Evolutionary conservation across 495 filamentous ascomycete genomes (phyloP), one percentile per base, ranked within the genome.

Genomic region (Podospora sp.): DNA sequence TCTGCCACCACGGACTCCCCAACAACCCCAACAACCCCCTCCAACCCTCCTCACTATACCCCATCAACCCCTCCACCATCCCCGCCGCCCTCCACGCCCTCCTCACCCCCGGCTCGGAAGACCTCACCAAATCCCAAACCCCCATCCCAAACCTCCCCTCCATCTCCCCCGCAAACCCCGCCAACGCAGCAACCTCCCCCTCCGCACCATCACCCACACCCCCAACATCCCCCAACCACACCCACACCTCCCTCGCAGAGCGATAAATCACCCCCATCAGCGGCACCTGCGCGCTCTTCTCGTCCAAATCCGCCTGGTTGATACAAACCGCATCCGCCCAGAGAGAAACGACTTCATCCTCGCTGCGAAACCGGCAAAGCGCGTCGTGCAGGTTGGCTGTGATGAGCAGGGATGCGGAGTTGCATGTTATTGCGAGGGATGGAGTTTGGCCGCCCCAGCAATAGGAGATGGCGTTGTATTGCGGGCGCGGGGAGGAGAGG

Each of bases 271-370:
- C 68, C 59, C 65, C 65, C 77, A 79, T 77, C 59, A 76, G 66
- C 46, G 62, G 65, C 29, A 77, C 74, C 56, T 79, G 75, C 27
- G 61, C 63, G 11, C 53, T 66, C 51, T 76, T 76, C 67, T 79
- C 77, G 20, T 63, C 49, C 22, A 57, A 29, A 55, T 77, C 74
- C 9, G 71, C 62, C 58, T 78, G 75, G 59, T 78, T 75, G 55
- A 78, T 74, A 53, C 76, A 78, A 26, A 78, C 58, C 46, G 76
- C 75, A 58, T 76, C 75, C 29, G 72, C 75, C 77, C 77, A 79
- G n/a, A 77, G 58, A 4, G 16, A 46, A 6, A 46, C 40, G 40
- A 18, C 40, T 2, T 18, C 16, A 18, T 18, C 40, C 5, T 6
- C 5, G 2, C 5, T 46, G 5, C 40, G 9, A 18, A 46, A 46